Percentiles rank a stretch among this genome's conserved stretches.
Conservation (phyloP, 2,329 filamentous ascomycete genomes). For the Fusarium tuaranense region DNA sequence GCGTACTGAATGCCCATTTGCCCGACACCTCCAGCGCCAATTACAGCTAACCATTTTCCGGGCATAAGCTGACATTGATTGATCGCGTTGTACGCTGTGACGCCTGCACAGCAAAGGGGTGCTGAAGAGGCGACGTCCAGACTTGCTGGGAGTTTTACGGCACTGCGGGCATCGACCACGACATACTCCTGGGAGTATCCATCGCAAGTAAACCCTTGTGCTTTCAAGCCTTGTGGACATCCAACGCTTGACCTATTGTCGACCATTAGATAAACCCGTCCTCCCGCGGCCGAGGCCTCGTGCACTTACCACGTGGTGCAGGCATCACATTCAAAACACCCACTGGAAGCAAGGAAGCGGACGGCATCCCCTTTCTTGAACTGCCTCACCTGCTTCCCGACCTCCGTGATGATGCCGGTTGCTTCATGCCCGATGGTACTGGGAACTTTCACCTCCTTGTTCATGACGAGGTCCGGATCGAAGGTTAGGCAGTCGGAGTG, state of each 20-base stretch:
- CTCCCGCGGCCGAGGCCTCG: neutral
- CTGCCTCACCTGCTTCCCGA: neutral
- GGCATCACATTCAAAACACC: neutral
- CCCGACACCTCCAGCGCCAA: neutral
- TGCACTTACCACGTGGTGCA: neutral
- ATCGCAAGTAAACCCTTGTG: slow-evolving; percentile 1
- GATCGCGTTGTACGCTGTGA: slow-evolving; percentile 2
- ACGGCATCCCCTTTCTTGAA: neutral
- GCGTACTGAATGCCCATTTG: slow-evolving; percentile 2
- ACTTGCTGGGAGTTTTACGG: neutral
- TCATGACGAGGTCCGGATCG: neutral
- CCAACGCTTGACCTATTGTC: neutral
- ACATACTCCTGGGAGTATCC: slow-evolving; percentile 5
- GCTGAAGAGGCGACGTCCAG: neutral
- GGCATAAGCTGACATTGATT: neutral
- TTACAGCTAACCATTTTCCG: neutral
- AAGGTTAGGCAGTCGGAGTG: neutral
- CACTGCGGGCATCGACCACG: neutral
- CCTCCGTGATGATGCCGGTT: neutral
- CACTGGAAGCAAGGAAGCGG: neutral
- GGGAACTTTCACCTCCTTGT: neutral
- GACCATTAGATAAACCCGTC: neutral
- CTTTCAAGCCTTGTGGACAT: neutral
- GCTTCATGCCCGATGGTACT: neutral
- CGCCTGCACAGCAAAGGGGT: slow-evolving; percentile 3